These are phyloP conservation scores for Komagataella mondaviorum DNA, from an alignment of 805 yeast species.

Conservation along the genomic window DNA sequence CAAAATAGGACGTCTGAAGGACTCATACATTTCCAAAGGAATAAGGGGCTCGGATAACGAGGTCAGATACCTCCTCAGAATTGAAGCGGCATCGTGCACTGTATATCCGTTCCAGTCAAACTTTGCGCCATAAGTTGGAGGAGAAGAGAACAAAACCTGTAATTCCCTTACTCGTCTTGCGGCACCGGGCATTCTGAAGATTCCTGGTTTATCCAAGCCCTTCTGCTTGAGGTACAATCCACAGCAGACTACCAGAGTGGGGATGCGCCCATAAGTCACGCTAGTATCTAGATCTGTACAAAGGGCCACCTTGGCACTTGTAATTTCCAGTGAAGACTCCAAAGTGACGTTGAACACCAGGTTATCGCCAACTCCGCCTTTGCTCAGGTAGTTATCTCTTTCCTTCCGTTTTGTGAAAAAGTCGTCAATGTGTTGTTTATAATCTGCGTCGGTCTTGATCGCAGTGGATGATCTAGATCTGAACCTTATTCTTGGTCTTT, in stretches of 20 bases:
- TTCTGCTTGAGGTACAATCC: constrained; percentile 27
- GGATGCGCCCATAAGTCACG: constrained; percentile 27
- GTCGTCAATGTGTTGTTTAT: not conserved
- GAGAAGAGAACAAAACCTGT: constrained; percentile 26
- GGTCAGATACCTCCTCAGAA: constrained; percentile 28
- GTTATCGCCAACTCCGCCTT: not conserved
- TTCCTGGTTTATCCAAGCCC: constrained; percentile 29
- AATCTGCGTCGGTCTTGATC: constrained; percentile 11
- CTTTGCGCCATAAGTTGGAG: constrained; percentile 30
- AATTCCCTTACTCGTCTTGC: constrained; percentile 28
- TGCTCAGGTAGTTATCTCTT: not conserved
- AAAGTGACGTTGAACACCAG: not conserved
- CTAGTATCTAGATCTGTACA: constrained; percentile 3
- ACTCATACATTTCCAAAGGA: constrained; percentile 26
- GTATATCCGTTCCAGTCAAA: constrained; percentile 32
- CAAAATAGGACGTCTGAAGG: constrained; percentile 25
- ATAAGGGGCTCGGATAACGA: constrained; percentile 32
- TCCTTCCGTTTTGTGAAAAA: not conserved
- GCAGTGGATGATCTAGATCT: constrained; percentile 37
- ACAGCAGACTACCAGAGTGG: constrained; percentile 33
- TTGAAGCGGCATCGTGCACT: constrained; percentile 34
- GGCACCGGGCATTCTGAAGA: constrained; percentile 31
- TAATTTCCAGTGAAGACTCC: not conserved
- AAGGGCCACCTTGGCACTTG: not conserved
- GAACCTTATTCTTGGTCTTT: constrained; percentile 34